Conservation (phyloP, 345 rosid species). For the Excoecaria agallocha region DNA sequence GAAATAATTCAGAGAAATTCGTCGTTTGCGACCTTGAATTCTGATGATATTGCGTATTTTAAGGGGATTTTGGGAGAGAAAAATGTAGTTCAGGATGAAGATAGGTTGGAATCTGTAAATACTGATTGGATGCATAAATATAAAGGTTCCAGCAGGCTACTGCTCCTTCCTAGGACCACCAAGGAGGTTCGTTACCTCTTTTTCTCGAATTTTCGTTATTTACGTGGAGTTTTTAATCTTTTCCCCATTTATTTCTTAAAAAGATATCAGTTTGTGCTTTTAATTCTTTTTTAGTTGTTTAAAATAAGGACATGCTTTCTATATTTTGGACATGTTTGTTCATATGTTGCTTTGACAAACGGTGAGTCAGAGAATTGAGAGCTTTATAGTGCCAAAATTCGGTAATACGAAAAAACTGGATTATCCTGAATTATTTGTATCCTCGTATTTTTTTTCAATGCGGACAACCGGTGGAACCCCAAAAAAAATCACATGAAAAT, state of each 20-base stretch:
- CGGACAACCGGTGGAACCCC: background rate
- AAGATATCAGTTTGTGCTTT: background rate
- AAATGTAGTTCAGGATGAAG: conserved; percentile 74
- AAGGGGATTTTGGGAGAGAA: conserved; percentile 65
- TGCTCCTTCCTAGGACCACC: conserved; percentile 72
- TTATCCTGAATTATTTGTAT: background rate
- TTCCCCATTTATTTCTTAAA: background rate
- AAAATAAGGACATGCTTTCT: background rate
- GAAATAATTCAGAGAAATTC: conserved; percentile 54
- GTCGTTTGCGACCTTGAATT: conserved; percentile 57
- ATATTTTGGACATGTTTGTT: background rate
- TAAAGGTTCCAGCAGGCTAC: conserved; percentile 74
- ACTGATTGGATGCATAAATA: conserved; percentile 94
- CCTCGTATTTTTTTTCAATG: background rate
- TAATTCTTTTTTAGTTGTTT: background rate
- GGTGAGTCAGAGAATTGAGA: background rate
- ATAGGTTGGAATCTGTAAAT: conserved; percentile 62
- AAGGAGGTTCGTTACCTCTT: conserved; percentile 52
- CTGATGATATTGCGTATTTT: conserved; percentile 63
- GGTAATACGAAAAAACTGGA: background rate
- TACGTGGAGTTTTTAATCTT: background rate
- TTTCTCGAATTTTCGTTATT: background rate
- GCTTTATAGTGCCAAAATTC: background rate
- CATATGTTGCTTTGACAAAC: background rate
- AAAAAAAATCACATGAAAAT: background rate